Evolutionary conservation across 306 rosid genomes (phyloP).

Genomic region (Gillenia trifoliata): DNA sequence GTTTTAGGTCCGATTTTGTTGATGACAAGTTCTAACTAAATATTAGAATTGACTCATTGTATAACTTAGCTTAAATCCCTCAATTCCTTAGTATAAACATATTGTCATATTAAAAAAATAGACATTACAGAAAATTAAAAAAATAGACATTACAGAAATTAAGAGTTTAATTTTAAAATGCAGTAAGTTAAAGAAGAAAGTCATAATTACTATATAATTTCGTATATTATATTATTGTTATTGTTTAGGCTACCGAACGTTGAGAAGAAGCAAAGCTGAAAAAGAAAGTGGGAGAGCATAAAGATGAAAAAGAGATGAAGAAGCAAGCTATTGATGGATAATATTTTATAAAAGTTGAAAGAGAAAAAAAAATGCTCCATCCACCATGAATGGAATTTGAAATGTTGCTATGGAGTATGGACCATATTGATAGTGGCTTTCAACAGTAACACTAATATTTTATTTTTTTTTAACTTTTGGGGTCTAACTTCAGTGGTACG

Average conservation of each 20-base stretch:
- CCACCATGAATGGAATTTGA: background rate
- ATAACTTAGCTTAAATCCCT: no score
- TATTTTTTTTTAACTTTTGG: no score
- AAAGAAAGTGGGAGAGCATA: constrained; percentile 9
- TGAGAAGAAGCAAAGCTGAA: constrained; percentile 70
- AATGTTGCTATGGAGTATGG: background rate
- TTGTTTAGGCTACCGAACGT: constrained; percentile 75
- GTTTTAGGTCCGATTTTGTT: no score
- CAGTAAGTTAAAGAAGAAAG: no score
- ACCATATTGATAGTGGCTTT: background rate
- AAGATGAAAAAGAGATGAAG: background rate
- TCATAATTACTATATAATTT: no score
- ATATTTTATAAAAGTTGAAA: background rate
- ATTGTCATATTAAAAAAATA: no score
- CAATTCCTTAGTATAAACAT: fast-evolving
- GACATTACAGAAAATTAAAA: no score
- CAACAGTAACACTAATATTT: background rate
- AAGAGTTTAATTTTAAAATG: no score
- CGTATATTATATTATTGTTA: background rate
- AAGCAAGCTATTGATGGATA: background rate
- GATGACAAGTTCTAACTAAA: no score
- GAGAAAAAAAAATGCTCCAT: background rate
- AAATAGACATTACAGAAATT: no score
- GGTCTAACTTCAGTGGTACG: no score
- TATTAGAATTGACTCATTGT: no score